phyloP scores from a whole-genome alignment of 345 rosid species.

The Populus alba region DNA sequence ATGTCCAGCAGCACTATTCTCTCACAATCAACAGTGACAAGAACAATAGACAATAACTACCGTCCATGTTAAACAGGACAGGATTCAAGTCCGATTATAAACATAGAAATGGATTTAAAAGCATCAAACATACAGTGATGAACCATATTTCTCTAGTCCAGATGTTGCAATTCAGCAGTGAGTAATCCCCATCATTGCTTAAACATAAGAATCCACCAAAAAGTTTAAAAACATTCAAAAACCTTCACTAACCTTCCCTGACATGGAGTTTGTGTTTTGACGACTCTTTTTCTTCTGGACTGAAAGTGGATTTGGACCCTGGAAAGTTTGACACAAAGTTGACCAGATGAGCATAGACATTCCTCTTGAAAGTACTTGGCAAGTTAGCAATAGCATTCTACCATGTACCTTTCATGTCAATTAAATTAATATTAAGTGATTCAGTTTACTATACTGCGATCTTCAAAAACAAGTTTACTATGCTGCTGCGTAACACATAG shows the following conservation, averaged over 20 bases:
- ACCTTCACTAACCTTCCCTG: constrained; percentile 35
- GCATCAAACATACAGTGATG: background rate
- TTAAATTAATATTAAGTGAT: background rate
- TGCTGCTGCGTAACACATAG: background rate
- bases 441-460: background rate
- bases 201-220: background rate
- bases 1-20: background rate
- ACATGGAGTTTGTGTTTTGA: constrained; percentile 30
- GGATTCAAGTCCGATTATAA: too few relatives aligned
- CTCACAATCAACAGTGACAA: background rate
- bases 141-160: background rate
- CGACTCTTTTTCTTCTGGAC: constrained; percentile 59
- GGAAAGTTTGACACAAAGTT: constrained; percentile 20
- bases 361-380: background rate
- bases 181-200: background rate
- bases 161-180: background rate
- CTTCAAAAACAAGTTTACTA: background rate
- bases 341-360: background rate
- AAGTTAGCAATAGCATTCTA: background rate
- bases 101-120: background rate
- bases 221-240: background rate
- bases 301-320: constrained; percentile 94
- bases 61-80: background rate
- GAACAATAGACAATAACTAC: background rate
- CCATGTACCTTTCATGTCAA: background rate